phyloP scores from a whole-genome alignment of 192 early-diverging fungal species.

The Backusella macrospora region DNA sequence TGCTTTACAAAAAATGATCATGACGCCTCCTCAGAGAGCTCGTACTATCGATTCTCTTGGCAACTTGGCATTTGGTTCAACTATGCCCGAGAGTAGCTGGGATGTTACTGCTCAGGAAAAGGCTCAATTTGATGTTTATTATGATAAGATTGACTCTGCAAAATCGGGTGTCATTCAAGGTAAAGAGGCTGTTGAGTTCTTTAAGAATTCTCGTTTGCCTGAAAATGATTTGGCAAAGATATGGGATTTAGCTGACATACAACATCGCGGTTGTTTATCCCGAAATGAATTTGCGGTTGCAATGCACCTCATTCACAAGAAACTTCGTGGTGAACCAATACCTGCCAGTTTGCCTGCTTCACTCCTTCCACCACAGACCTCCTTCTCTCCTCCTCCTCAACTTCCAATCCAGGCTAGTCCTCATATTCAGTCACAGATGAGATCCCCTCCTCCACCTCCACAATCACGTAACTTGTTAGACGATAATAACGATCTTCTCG shows the following conservation, averaged over 20 bases:
- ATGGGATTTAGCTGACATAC: conserved; percentile 71
- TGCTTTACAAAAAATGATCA: conserved; percentile 25
- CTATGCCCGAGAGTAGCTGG: conserved; percentile 52
- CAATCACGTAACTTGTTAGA: neutral
- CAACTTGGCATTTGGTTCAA: conserved; percentile 24
- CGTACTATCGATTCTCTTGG: conserved; percentile 34
- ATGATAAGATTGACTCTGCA: conserved; percentile 70
- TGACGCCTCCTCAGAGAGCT: conserved; percentile 36
- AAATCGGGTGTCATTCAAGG: conserved; percentile 69
- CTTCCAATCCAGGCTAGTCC: conserved; percentile 1
- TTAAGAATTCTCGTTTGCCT: conserved; percentile 42
- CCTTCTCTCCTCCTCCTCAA: conserved; percentile 12
- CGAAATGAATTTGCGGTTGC: conserved; percentile 81
- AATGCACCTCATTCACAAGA: conserved; percentile 76
- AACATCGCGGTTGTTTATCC: conserved; percentile 59
- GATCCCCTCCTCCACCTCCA: neutral
- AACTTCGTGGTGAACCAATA: conserved; percentile 52
- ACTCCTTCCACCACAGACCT: conserved; percentile 60
- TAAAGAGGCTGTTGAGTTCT: conserved; percentile 47
- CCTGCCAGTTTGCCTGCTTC: conserved; percentile 59
- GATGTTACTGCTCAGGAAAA: conserved; percentile 76
- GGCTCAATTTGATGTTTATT: conserved; percentile 73
- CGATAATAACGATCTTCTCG: conserved; percentile 38
- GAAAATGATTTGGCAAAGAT: conserved; percentile 42
- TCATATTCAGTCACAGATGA: neutral